Percentiles rank a stretch among this genome's conserved stretches.
Evolutionary conservation across 2,329 filamentous ascomycete species (phyloP).

Genomic region (Dothideomycetes sp.): DNA sequence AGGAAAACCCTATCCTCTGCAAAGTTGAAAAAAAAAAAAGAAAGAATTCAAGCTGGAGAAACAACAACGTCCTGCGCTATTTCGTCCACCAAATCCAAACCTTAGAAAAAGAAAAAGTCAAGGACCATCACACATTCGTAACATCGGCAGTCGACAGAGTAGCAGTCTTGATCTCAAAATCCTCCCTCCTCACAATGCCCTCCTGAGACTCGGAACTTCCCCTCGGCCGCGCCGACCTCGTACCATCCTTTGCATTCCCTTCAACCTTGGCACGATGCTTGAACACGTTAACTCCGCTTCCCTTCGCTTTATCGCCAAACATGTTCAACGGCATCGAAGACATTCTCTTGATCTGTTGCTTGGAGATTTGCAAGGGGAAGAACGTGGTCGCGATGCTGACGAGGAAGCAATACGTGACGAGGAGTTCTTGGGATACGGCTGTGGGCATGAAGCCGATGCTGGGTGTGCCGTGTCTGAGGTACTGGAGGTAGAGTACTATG

Average conservation of each 20-base stretch:
- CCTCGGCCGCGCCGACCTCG: no score
- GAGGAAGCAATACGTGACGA: not conserved
- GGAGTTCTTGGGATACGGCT: not conserved
- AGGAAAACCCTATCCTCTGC: no score
- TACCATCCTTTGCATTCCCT: not conserved
- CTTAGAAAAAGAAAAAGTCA: no score
- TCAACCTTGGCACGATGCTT: not conserved
- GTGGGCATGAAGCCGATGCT: constrained; percentile 2
- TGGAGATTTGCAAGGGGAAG: not conserved
- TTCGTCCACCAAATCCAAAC: no score
- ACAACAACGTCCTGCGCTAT: no score
- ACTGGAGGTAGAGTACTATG: not conserved
- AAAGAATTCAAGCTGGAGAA: no score
- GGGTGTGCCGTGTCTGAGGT: not conserved
- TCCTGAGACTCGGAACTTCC: not conserved
- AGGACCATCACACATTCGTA: no score
- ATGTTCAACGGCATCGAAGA: constrained; percentile 4
- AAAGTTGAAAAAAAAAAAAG: no score
- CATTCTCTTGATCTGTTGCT: not conserved
- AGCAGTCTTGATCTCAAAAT: constrained; percentile 2
- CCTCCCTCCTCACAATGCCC: constrained; percentile 4
- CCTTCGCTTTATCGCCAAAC: not conserved
- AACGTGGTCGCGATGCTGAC: not conserved
- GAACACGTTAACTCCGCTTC: constrained; percentile 1
- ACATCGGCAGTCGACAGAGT: not conserved